Conservation (phyloP, 371 early-diverging fungal species). For the Mucor saturninus region DNA sequence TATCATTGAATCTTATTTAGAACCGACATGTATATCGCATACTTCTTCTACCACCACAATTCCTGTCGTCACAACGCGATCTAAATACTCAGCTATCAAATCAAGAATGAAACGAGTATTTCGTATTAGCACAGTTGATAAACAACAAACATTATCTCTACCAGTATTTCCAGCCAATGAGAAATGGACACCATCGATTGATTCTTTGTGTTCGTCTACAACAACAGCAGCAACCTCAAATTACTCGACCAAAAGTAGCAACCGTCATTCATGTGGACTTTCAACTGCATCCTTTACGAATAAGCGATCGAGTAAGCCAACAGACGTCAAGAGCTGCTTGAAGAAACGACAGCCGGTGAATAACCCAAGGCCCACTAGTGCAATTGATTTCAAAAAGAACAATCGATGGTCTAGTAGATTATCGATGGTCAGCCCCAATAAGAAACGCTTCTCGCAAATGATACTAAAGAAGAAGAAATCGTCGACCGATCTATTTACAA, state of each 20-base stretch:
- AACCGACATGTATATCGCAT: constrained; percentile 12
- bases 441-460: constrained; percentile 2
- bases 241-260: not conserved
- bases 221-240: constrained; percentile 2
- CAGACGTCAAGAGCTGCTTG: not conserved
- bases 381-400: not conserved
- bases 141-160: not conserved
- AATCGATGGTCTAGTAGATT: constrained; percentile 1
- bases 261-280: not conserved
- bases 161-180: constrained; percentile 5
- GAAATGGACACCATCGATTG: constrained; percentile 15
- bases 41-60: not conserved
- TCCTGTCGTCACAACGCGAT: not conserved
- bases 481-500: not conserved
- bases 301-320: not conserved
- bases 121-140: constrained; percentile 6
- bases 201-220: constrained; percentile 19
- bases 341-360: not conserved
- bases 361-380: constrained; percentile 1
- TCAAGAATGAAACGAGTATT: constrained; percentile 21
- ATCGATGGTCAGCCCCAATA: not conserved
- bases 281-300: not conserved
- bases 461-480: not conserved
- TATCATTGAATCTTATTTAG: constrained; percentile 26
- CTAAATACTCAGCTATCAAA: constrained; percentile 12